Evolutionary conservation across 1,139 yeast genomes (phyloP), one percentile per base, ranked within the genome.

Genomic region (Magnusiomyces sp.): DNA sequence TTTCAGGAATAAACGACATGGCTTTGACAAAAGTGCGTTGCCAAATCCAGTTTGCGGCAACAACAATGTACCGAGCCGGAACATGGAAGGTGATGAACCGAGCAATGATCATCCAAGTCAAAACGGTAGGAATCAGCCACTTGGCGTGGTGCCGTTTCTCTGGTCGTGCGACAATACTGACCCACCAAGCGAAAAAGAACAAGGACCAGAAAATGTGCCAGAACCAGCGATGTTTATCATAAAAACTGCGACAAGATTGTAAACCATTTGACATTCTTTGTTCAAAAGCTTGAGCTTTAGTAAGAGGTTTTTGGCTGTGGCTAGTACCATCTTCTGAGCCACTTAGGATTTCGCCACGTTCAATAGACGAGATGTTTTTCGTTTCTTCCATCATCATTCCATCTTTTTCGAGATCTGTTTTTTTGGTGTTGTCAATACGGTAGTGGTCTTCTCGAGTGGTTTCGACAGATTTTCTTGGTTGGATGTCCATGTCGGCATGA

Each of bases 111-210:
- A 71, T 68, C 39, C 75, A 70, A 76, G 79, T 80, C 44, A 80
- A 60, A 38, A 79, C 63, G 5, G 84, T 79, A 34, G 85, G 86
- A 59, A 80, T 78, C 59, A 80, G 73, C 85, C 86, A 80, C 57
- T 73, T 60, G n/a, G n/a, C n/a, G n/a, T n/a, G n/a, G 58, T 65
- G 77, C 56, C 84, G 70, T 48, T 74, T 76, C 56, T 71, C 71
- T 4, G 72, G 62, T 61, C 79, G 85, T 51, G 73, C 75, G 31
- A 80, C 51, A 49, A 80, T 77, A 13, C 83, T 74, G 38, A 80
- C 62, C 84, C 84, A 80, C 85, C 85, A 80, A 2, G 81, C 73
- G 4, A 85, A 79, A 70, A 80, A 79, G 56, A 80, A 76, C 20
- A 58, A 47, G 5, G 65, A 69, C 49, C 65, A 50, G 42, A 67